Percentiles rank a stretch among this genome's conserved stretches.
Conservation (phyloP, 75 land plant species). For the Cunninghamia lanceolata region DNA sequence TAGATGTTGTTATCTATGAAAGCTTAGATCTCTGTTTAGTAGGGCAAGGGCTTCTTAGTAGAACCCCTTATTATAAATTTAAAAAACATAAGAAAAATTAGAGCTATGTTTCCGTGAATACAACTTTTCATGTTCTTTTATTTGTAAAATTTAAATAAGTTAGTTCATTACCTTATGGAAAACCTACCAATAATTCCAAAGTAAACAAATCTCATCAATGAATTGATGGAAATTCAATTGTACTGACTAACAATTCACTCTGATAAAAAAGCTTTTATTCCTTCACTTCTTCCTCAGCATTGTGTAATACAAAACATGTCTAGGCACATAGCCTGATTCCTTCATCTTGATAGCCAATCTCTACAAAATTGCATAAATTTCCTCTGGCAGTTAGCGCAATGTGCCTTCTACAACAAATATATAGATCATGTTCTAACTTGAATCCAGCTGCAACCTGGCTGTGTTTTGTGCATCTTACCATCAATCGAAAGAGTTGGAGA, state of each 20-base stretch:
- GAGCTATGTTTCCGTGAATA: too few species aligned
- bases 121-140: too few species aligned
- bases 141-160: neutral
- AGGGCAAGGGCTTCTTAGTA: too few species aligned
- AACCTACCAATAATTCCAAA: constrained; percentile 13
- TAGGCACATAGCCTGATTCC: constrained; percentile 54
- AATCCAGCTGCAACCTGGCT: too few species aligned
- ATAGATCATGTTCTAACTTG: too few species aligned
- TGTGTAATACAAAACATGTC: constrained; percentile 51
- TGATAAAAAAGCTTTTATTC: constrained; percentile 42
- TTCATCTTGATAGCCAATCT: constrained; percentile 34
- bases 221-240: constrained; percentile 12
- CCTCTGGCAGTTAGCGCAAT: constrained; percentile 32
- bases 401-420: constrained; percentile 13
- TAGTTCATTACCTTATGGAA: neutral
- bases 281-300: constrained; percentile 56
- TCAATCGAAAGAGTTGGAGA: too few species aligned
- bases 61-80: too few species aligned
- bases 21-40: too few species aligned
- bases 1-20: too few species aligned
- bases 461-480: too few species aligned
- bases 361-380: constrained; percentile 29
- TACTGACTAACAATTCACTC: constrained; percentile 61
- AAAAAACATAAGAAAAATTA: too few species aligned
- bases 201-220: neutral